phyloP scores from a whole-genome alignment of 1,284 basidiomycete genomes.

The Boletus mariae region DNA sequence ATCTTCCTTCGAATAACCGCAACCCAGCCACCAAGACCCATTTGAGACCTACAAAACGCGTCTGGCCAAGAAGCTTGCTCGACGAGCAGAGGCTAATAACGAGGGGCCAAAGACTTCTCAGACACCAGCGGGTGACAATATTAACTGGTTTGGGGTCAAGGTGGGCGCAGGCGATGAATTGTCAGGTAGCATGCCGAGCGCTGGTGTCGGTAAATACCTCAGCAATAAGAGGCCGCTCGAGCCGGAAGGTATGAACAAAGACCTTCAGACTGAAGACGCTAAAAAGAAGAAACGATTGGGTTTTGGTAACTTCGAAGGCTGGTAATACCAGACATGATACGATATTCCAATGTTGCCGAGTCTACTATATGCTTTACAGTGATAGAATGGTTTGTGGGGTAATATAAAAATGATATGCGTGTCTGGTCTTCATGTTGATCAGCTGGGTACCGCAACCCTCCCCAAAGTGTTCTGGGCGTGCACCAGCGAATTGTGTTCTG shows the following conservation, averaged over 20 bases:
- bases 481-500: slow-evolving; percentile 6
- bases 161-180: slow-evolving; percentile 46
- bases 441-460: slow-evolving; percentile 24
- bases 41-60: slow-evolving; percentile 82
- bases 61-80: slow-evolving; percentile 69
- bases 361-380: slow-evolving; percentile 13
- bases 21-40: slow-evolving; percentile 72
- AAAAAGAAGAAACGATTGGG: slow-evolving; percentile 75
- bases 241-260: slow-evolving; percentile 9
- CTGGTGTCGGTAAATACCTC: slow-evolving; percentile 65
- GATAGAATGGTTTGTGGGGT: slow-evolving; percentile 10
- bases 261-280: slow-evolving; percentile 38
- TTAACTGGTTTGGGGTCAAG: slow-evolving; percentile 84
- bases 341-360: slow-evolving; percentile 2
- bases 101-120: slow-evolving; percentile 27
- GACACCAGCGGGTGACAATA: slow-evolving; percentile 56
- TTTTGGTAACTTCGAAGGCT: slow-evolving; percentile 77
- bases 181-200: slow-evolving; percentile 29
- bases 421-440: slow-evolving; percentile 8
- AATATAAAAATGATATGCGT: slow-evolving; percentile 1
- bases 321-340: slow-evolving; percentile 40
- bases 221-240: slow-evolving; percentile 47
- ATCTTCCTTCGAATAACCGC: slow-evolving; percentile 1
- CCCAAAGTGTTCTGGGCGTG: not conserved
- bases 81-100: slow-evolving; percentile 50